Percentiles rank a stretch among this genome's conserved stretches.
These are phyloP conservation scores for Fusarium virguliforme DNA, from an alignment of 2,329 filamentous ascomycete species.

Conservation along the genomic window DNA sequence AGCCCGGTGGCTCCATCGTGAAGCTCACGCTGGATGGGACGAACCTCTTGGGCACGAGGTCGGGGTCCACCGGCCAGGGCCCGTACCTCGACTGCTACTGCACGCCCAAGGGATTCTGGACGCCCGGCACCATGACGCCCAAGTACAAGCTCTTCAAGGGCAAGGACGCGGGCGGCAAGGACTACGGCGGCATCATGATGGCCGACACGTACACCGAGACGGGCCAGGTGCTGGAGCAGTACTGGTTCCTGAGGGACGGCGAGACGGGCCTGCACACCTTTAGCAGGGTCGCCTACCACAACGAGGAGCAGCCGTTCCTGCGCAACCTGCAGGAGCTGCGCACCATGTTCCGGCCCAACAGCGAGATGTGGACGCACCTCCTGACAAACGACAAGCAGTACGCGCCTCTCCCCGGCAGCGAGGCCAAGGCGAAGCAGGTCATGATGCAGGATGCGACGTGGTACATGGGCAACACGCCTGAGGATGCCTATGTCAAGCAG, in stretches of 20 bases:
- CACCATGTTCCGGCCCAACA: constrained; percentile 74
- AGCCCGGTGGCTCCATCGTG: constrained; percentile 57
- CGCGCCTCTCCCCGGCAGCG: constrained; percentile 62
- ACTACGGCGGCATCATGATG: constrained; percentile 73
- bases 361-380: constrained; percentile 74
- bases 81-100: constrained; percentile 78
- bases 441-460: constrained; percentile 77
- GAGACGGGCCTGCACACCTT: constrained; percentile 77
- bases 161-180: constrained; percentile 63
- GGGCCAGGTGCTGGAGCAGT: constrained; percentile 74
- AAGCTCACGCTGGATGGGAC: constrained; percentile 57
- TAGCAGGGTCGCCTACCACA: constrained; percentile 72
- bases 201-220: constrained; percentile 72
- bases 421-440: constrained; percentile 58
- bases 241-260: constrained; percentile 75
- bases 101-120: constrained; percentile 72
- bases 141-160: constrained; percentile 64
- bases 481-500: constrained; percentile 70
- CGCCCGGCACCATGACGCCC: constrained; percentile 66
- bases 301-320: constrained; percentile 69
- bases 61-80: constrained; percentile 62
- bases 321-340: constrained; percentile 74
- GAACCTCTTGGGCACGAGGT: constrained; percentile 66
- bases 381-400: constrained; percentile 70
- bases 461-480: constrained; percentile 69